Evolutionary conservation across 192 early-diverging fungal genomes (phyloP), one percentile per base, ranked within the genome.

Genomic region (Coemansia sp.): DNA sequence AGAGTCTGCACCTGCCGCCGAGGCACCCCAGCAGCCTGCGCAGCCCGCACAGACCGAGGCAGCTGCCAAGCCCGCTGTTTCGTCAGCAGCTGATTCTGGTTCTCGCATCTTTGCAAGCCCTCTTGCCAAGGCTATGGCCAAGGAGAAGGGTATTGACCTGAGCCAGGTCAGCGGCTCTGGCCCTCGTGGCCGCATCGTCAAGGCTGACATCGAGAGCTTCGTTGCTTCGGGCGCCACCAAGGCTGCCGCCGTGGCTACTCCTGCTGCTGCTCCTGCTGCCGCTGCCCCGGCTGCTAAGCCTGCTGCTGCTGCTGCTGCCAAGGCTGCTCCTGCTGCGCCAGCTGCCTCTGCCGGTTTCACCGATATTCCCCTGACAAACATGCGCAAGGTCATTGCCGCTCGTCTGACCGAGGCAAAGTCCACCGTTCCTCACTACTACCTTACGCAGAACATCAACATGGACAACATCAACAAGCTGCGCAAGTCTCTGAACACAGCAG

Each of bases 401-500:
- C 90, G 91, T 48, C 79, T 93, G 76, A 82, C 84, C 25, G 91
- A 93, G 72, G 89, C 91, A 55, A 93, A 91, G 81, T 83, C 87
- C 68, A 82, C 67, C 6, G 74, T 90, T 57, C 91, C 91, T 51
- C 91, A 93, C 83, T 93, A 86, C 66, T 89, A 88, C 69, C 80
- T 90, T 72, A 94, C 94, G 29, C 80, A 90, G 52, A 94, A 92
- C 74, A 84, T 95, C 68, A 87, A 91, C 67, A 94, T 94, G 85
- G 93, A 96, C 81, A 92, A 94, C 82, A 83, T 91, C 64, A 79
- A 86, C 85, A 89, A 80, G 84, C 87, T 97, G 63, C 92, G 97
- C 68, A 87, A 94, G 71, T 88, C 90, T 14, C 84, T 99, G 51
- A 99, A 99, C 88, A 76, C 87, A 14, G 84, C 86, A 0, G 89